phyloP scores from a whole-genome alignment of 23 red algal species.

The Pyropia haitanensis region DNA sequence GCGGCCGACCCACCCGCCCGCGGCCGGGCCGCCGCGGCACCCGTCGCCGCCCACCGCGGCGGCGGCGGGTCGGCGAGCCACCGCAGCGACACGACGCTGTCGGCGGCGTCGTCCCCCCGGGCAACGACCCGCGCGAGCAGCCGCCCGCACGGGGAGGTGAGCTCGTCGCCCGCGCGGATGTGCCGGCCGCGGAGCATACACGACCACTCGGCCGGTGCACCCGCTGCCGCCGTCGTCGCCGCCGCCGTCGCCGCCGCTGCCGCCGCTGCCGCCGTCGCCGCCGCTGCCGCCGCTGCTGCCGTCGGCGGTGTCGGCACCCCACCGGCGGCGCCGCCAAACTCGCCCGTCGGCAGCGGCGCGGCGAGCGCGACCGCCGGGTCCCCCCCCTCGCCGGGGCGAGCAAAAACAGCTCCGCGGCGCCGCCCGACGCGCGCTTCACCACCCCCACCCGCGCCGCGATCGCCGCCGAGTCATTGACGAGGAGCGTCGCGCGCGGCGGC shows the following conservation, averaged over 20 bases:
- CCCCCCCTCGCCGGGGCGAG: constrained; percentile 19
- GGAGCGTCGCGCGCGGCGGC: constrained; percentile 31
- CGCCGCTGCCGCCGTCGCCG: neutral
- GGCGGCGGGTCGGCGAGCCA: constrained; percentile 10
- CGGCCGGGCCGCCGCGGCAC: constrained; percentile 11
- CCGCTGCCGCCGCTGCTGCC: neutral
- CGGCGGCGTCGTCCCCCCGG: neutral
- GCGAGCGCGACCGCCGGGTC: constrained; percentile 33
- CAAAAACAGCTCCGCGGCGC: constrained; percentile 54
- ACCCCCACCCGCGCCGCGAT: constrained; percentile 68
- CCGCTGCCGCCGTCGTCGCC: neutral
- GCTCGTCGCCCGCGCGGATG: constrained; percentile 19
- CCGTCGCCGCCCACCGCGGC: constrained; percentile 13
- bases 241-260: neutral
- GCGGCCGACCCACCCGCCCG: neutral
- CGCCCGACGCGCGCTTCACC: constrained; percentile 40
- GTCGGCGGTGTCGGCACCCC: no score
- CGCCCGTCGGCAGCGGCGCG: constrained; percentile 3
- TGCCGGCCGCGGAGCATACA: constrained; percentile 40
- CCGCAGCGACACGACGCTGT: neutral
- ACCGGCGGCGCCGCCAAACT: constrained; percentile 9
- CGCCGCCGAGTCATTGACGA: constrained; percentile 66
- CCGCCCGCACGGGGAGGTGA: neutral
- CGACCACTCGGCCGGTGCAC: neutral
- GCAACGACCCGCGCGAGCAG: neutral